phyloP scores from a whole-genome alignment of 345 rosid species.

The Rhizophora mangle region DNA sequence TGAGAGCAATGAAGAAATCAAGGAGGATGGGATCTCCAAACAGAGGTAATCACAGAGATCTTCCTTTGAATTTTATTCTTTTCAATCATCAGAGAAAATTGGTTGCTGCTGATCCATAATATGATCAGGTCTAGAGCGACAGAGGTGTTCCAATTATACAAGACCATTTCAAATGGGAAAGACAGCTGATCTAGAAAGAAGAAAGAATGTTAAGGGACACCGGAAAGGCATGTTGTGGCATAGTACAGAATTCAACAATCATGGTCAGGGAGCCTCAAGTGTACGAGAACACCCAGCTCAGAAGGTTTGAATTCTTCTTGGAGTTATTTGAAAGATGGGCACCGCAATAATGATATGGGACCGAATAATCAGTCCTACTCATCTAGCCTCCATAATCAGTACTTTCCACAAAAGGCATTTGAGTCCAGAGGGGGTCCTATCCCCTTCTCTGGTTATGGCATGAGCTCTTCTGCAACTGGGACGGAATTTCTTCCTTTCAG shows the following conservation, averaged over 20 bases:
- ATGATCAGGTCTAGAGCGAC: conserved; percentile 38
- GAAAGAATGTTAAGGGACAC: conserved; percentile 14
- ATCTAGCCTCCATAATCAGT: conserved; percentile 15
- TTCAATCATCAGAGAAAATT: background rate
- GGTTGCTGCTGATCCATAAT: conserved; percentile 9
- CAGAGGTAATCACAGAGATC: conserved; percentile 23
- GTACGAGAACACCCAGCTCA: conserved; percentile 13
- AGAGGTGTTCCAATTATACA: conserved; percentile 29
- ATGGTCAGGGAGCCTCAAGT: conserved; percentile 15
- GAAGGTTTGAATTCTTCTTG: conserved; percentile 21
- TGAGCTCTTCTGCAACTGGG: conserved; percentile 29
- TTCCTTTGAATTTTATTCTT: background rate
- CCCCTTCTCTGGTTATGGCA: conserved; percentile 12
- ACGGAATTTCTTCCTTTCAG: conserved; percentile 29
- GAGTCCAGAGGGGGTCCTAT: conserved; percentile 21
- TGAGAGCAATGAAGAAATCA: conserved; percentile 36
- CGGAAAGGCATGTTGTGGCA: conserved; percentile 15
- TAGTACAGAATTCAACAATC: conserved; percentile 16
- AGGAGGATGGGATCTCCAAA: conserved; percentile 29
- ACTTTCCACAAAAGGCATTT: conserved; percentile 18
- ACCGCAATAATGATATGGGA: conserved; percentile 16
- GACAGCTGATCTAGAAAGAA: conserved; percentile 25
- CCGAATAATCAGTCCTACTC: conserved; percentile 20
- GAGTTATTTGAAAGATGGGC: conserved; percentile 23
- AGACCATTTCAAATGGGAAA: conserved; percentile 26